Base-by-base conservation (phyloP, 2,329 filamentous ascomycete genomes). In the Dactylellina leptospora region DNA sequence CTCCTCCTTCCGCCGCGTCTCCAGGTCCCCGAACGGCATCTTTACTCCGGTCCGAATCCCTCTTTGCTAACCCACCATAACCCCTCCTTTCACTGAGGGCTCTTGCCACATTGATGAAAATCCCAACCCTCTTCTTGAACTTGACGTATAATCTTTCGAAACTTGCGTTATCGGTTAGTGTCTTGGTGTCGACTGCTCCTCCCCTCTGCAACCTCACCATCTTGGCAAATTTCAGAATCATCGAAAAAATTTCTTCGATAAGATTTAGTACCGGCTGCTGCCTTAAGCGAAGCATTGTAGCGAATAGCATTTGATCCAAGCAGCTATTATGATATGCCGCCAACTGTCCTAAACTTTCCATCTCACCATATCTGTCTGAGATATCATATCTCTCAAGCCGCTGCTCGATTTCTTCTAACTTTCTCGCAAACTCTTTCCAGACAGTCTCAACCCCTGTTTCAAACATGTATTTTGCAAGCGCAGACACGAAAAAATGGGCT, bases 401-500 rank as follows among this genome's bases (percentile, higher is more conserved):
- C 11, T 45, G 77, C 77, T 78, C 93, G 85, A 11, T 83, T 6
- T 81, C 82, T 23, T 87, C 82, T 0, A 97, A 82, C 75, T 87
- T 89, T 0, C 78, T 77, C 51, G 90, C 86, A 71, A 97, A 93
- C 0, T 82, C 81, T 20, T 81, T 81, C 93, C 93, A 97, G 0
- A 88, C 87, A 13, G 84, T 83, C 5, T 85, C 85, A 54, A 97
- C 88, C 1, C 89, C 92, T 0, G 87, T 85, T 66, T 93, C 90
- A 74, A 96, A 89, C 76, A 93, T 90, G 77, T 97, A 95, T 0
- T 88, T 85, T 38, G 87, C 85, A 0, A 97, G 80, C 8, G 86
- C 86, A 0, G 86, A 84, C 22, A 96, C 84, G 75, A 97, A 93
- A 78, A 95, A 89, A 58, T 91, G 88, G 0, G 91, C 88, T 77